Base-by-base conservation (phyloP, 2,329 filamentous ascomycete genomes). In the Alternaria hordeiaustralica region DNA sequence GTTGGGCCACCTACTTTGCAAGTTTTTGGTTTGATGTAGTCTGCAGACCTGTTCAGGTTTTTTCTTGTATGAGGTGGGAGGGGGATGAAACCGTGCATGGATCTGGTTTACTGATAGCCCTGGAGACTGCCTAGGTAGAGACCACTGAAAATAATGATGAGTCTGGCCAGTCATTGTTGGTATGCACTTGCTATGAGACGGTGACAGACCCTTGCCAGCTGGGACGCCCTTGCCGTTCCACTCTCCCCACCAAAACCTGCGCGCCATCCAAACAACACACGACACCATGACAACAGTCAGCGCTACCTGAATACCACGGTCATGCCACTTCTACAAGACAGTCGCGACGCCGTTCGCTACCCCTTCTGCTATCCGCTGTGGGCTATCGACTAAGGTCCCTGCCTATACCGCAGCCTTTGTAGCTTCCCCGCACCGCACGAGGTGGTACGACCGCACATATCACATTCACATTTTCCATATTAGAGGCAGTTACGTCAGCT, bases 381-480 rank as follows among this genome's bases (percentile, higher is more conserved):
- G 69, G 69, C 69, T 33, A 59, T 67, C 26, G 68, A 70, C 44
- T 72, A 66, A 73, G 21, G 25, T 30, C 30, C 53, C 20, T 56
- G 50, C 53, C 54, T 45, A 59, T 55, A 58, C 47, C 28, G 60
- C 28, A n/a, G 46, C 58, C 50, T 53, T 57, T 54, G 61, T 67
- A 62, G 54, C 68, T 73, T 72, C 71, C 72, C 71, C 72, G 72
- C 72, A 66, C 68, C 13, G 56, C 61, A 54, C 20, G 36, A 55
- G 33, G 60, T 63, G 60, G 56, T 60, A 53, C 60, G 30, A 60
- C 60, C 15, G 43, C 56, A 23, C 50, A 51, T 26, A 64, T 47
- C 44, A 63, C 41, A 15, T 21, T 23, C 44, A 63, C 41, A 15
- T 21, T 20, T 54, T 26, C 30, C 28, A 21, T 15, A 11, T 33